Evolutionary conservation across 2,329 filamentous ascomycete genomes (phyloP), one percentile per base, ranked within the genome.

Genomic region (Dactylellina leptospora): DNA sequence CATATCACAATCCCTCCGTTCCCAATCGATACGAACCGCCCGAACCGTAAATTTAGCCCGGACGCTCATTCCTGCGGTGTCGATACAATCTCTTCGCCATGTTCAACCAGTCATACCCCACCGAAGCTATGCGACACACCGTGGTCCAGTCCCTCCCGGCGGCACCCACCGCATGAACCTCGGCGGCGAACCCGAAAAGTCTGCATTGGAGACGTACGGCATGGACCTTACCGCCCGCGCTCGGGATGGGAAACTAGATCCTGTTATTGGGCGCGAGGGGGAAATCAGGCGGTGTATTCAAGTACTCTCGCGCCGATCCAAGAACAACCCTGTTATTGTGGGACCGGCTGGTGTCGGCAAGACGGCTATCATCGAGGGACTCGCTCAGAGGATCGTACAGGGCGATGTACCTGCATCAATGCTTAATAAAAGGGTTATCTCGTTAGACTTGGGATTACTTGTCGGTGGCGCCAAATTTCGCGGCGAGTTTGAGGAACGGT

Each of bases 241-340:
- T 18, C 90, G 86, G 79, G 89, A 90, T 51, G 95, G 95, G 40
- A 97, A 96, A 78, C 84, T 99, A 2, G 95, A 99, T 78, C 95
- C 95, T 0, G 93, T 97, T 11, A 97, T 99, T 78, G 95, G 95
- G 18, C 86, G 95, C 79, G 93, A 97, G 77, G 84, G 86, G 3
- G 95, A 97, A 79, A 96, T 97, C 56, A 91, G 96, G 78, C 85
- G 95, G 53, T 96, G 93, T 0, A 97, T 97, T 70, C 95, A 97
- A 78, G 90, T 99, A 9, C 82, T 99, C 1, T 97, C 93, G 13
- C 85, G 95, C 74, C 85, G 95, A 72, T 97, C 95, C 5, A 97
- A 97, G 81, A 97, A 97, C 77, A 96, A 96, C 75, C 93, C 93
- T 0, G 93, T 97, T 0, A 82, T 97, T n/a, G 96, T 97, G 68